phyloP scores from a whole-genome alignment of 768 basidiomycete genomes.

The Melanogaster broomeanus region DNA sequence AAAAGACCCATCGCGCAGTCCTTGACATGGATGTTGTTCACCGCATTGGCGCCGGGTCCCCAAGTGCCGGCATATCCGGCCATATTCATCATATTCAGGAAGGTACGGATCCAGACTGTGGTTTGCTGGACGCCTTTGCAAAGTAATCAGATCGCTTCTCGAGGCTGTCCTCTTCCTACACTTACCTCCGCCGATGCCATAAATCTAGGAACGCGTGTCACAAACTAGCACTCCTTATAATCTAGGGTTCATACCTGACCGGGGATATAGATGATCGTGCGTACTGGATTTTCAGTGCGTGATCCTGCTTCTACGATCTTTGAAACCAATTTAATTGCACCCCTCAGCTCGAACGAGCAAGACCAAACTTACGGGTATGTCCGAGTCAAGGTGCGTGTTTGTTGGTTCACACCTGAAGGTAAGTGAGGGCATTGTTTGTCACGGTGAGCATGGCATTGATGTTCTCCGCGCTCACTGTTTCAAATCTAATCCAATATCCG shows the following conservation, averaged over 20 bases:
- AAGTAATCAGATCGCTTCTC: neutral
- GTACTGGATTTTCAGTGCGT: constrained; percentile 40
- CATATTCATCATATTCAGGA: constrained; percentile 32
- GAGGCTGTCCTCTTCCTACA: neutral
- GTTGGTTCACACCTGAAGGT: constrained; percentile 24
- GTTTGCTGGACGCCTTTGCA: constrained; percentile 37
- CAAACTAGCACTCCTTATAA: neutral
- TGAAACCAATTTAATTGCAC: constrained; percentile 11
- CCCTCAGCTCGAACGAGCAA: constrained; percentile 11
- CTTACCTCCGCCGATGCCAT: constrained; percentile 43
- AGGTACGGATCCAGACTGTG: constrained; percentile 39
- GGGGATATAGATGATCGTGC: constrained; percentile 46
- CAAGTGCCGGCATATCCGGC: constrained; percentile 43
- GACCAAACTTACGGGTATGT: constrained; percentile 26
- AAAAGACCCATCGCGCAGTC: constrained; percentile 39
- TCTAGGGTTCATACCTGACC: constrained; percentile 23
- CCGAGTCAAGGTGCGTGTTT: constrained; percentile 35
- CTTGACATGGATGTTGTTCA: constrained; percentile 42
- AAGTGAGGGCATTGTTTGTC: neutral
- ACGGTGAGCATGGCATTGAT: neutral
- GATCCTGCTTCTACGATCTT: constrained; percentile 42
- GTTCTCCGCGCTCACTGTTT: constrained; percentile 24
- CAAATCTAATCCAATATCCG: constrained; percentile 39
- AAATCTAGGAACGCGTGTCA: constrained; percentile 32
- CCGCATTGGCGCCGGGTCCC: constrained; percentile 40